Base-by-base conservation (phyloP, 108 stramenopile species). In the Conticribra weissflogii region DNA sequence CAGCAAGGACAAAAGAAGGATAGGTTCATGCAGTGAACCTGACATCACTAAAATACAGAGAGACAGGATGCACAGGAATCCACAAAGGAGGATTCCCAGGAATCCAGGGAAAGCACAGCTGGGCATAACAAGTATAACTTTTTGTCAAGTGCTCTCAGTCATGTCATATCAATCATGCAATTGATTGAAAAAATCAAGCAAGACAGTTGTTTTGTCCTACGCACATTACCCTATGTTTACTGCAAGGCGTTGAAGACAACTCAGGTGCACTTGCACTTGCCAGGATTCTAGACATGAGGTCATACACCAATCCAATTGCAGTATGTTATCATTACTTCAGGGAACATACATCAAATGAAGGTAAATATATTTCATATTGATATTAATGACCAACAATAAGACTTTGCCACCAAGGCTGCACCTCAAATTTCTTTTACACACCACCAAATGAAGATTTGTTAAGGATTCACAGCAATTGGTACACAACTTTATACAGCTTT, bases 161-260 rank as follows among this genome's bases (percentile, higher is more conserved):
- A 64, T 34, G 3, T 66, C 21, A 41, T 73, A 3, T 54, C 63
- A 0, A 18, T 73, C 22, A 67, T 67, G 36, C n/a, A n/a, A n/a
- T n/a, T n/a, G n/a, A n/a, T n/a, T n/a, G n/a, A n/a, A n/a, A n/a
- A n/a, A n/a, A n/a, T 62, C 50, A 67, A 24, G 45, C 53, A 64
- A 0, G 45, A 23, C 16, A 32, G 41, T 9, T 72, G 54, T 22
- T 7, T 29, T 21, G 54, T 72, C 27, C 22, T 73, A 15, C 41
- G 54, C 31, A 65, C 53, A 15, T 24, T 32, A 3, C 63, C 72
- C 4, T 23, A 45, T 0, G 54, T 71, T 0, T 54, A 65, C 2
- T 78, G 61, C 77, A 71, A 71, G 25, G 77, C 36, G 25, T 75
- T 78, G 77, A 78, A 52, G 77, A 71, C 33, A 77, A 77, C 61